A percentile compares a stretch with the other conserved stretches of the same genome.
phyloP scores from a whole-genome alignment of 2,329 filamentous ascomycete species.

The Fusarium ambrosium region DNA sequence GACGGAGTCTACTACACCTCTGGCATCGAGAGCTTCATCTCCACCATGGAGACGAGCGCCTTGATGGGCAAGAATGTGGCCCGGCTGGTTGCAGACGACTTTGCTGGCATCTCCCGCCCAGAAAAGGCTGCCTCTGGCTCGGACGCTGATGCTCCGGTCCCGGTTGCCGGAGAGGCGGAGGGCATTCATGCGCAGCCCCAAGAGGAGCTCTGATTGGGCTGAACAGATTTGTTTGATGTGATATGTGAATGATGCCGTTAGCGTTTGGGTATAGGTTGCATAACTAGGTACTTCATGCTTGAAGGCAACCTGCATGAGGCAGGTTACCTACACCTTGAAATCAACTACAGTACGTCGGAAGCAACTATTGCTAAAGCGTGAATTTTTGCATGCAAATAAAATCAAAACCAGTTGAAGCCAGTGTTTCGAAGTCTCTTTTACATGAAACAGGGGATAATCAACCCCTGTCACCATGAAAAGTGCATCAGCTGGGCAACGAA shows the following conservation, averaged over 20 bases:
- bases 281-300: background rate
- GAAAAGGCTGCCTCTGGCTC: conserved; percentile 9
- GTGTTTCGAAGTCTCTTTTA: background rate
- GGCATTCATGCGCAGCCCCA: conserved; percentile 26
- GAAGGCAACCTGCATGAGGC: background rate
- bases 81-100: conserved; percentile 75
- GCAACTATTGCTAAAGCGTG: background rate
- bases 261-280: background rate
- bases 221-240: background rate
- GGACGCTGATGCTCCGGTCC: background rate
- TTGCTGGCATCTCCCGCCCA: conserved; percentile 45
- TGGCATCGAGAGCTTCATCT: conserved; percentile 93
- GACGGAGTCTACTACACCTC: conserved; percentile 78
- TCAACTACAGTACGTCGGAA: background rate
- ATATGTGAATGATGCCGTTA: background rate
- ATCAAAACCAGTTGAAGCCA: background rate
- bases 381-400: background rate
- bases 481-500: background rate
- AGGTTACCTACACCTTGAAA: background rate
- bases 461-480: background rate
- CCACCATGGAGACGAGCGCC: conserved; percentile 96
- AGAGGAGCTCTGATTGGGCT: conserved; percentile 29
- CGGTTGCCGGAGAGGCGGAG: conserved; percentile 7
- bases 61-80: conserved; percentile 92
- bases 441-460: background rate